Percentiles rank a stretch among this genome's conserved stretches.
Evolutionary conservation across 2,329 filamentous ascomycete species (phyloP).

Genomic region (Coniochaeta sp.): DNA sequence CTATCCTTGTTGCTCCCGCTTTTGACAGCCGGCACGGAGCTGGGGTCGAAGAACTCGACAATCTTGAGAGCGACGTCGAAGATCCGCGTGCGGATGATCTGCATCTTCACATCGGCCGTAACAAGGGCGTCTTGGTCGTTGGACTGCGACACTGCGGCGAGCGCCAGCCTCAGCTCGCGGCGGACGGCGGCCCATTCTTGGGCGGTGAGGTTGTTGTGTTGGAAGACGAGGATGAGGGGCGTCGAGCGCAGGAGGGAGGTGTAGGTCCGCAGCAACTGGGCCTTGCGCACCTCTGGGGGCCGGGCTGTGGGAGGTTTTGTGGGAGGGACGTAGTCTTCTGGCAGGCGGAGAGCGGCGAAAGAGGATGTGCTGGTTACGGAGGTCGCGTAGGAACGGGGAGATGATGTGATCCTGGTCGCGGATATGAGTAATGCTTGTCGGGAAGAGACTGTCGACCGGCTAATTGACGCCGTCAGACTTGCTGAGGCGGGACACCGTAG

Average conservation of each 20-base stretch:
- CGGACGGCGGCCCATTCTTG: conserved; percentile 68
- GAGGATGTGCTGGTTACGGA: conserved; percentile 7
- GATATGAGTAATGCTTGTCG: not conserved
- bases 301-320: conserved; percentile 85
- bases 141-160: conserved; percentile 33
- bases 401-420: not conserved
- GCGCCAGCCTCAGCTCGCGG: conserved; percentile 53
- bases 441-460: not conserved
- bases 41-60: conserved; percentile 70
- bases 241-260: conserved; percentile 81
- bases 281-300: conserved; percentile 79
- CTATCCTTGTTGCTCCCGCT: conserved; percentile 22
- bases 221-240: conserved; percentile 78
- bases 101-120: conserved; percentile 56
- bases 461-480: conserved; percentile 8
- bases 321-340: conserved; percentile 48
- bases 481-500: conserved; percentile 16
- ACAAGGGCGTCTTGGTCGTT: conserved; percentile 21
- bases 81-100: conserved; percentile 84
- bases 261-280: conserved; percentile 80
- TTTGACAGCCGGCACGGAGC: conserved; percentile 24
- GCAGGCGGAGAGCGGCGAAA: conserved; percentile 23
- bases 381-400: conserved; percentile 18
- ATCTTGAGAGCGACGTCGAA: conserved; percentile 79
- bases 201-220: conserved; percentile 62